Percentiles rank a stretch among this genome's conserved stretches.
Evolutionary conservation across 2,329 filamentous ascomycete species (phyloP).

Genomic region (Aureobasidium musti): DNA sequence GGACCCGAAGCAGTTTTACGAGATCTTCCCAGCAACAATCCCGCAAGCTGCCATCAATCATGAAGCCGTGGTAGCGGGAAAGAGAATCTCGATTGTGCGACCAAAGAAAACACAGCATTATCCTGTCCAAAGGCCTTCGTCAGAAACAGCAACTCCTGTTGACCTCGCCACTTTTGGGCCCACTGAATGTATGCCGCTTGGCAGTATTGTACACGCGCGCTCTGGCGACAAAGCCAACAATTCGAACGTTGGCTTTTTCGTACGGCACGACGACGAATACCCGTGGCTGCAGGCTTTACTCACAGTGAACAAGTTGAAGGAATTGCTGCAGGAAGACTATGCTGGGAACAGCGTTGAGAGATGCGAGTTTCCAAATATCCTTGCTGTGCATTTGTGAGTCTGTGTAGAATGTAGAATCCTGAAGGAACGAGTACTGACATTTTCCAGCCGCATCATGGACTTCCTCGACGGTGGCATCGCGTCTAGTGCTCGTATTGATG

Average conservation of each 20-base stretch:
- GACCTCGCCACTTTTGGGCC: slow-evolving; percentile 41
- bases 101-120: slow-evolving; percentile 28
- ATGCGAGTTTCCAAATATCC: slow-evolving; percentile 44
- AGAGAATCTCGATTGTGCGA: slow-evolving; percentile 11
- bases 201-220: slow-evolving; percentile 42
- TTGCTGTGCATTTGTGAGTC: slow-evolving; percentile 44
- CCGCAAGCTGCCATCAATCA: slow-evolving; percentile 39
- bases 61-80: slow-evolving; percentile 28
- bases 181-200: slow-evolving; percentile 44
- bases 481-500: slow-evolving; percentile 28
- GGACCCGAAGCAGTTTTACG: slow-evolving; percentile 33
- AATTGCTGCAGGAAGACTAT: slow-evolving; percentile 41
- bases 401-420: too few species aligned
- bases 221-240: slow-evolving; percentile 43
- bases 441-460: slow-evolving; percentile 24
- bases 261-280: slow-evolving; percentile 42
- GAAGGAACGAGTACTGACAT: neutral
- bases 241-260: slow-evolving; percentile 46
- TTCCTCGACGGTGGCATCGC: slow-evolving; percentile 30
- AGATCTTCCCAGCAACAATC: slow-evolving; percentile 34
- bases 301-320: slow-evolving; percentile 36
- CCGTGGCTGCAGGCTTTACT: slow-evolving; percentile 40
- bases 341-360: slow-evolving; percentile 43
- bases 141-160: slow-evolving; percentile 39
- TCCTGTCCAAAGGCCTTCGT: slow-evolving; percentile 32